Base-by-base conservation (phyloP, 169 alveolate genomes). In the Plasmodium malariae region DNA sequence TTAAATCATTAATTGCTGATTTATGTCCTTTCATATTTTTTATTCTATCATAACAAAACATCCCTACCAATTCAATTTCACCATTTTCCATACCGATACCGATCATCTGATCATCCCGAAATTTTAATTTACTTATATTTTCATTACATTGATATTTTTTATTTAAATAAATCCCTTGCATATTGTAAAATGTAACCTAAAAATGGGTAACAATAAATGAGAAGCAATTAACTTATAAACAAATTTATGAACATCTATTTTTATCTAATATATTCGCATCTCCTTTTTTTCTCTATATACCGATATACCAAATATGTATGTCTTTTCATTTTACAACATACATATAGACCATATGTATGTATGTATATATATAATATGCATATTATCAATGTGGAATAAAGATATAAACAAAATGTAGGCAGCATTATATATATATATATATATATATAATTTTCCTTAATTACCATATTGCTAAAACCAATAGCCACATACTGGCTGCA, bases 41-140 rank as follows among this genome's bases (percentile, higher is more conserved):
- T 67, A 80, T 80, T 67, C 70, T 80, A 51, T 70, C 83, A 80
- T 49, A 63, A 43, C 57, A 51, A 67, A 45, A 48, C 21, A 86
- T 11, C 4, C 92, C 92, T 40, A 86, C 32, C 2, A 68, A 65
- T 36, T 86, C 92, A 24, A 86, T 86, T 11, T 43, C 51, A 3
- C 92, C 92, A 69, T 86, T 86, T 26, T 86, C 87, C 60, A 86
- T 26, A 17, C 92, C 92, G 40, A 86, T 48, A 14, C 68, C 86
- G n/a, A 86, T 11, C 92, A 86, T 57, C 14, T 59, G 48, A 0
- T 57, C 78, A 70, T 86, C 92, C 37, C 92, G 74, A 49, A 86
- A 86, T 36, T 86, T 86, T 65, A 86, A 37, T 28, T 43, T 59
- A 6, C 70, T 86, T n/a, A 86, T 51, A 86, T 63, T 63, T 2